Evolutionary conservation across 192 early-diverging fungal species (phyloP).

Genomic region (Linnemannia zychae): DNA sequence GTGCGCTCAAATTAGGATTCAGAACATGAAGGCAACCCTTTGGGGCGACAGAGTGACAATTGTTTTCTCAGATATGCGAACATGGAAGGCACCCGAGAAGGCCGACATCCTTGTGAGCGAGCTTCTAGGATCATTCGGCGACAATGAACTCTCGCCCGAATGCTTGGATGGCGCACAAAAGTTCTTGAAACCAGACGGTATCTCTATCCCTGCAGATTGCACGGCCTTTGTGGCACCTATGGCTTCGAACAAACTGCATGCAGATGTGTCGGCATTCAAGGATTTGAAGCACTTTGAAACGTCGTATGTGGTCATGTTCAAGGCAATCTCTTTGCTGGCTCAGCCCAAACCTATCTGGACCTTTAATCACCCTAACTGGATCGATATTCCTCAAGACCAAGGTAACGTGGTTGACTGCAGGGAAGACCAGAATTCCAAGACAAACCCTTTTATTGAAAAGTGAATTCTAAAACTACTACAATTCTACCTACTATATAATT

Average conservation of each 20-base stretch:
- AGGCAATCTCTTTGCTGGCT: conserved; percentile 76
- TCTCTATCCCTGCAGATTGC: conserved; percentile 93
- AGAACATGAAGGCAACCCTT: conserved; percentile 74
- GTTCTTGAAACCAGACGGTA: conserved; percentile 81
- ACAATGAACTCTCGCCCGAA: conserved; percentile 99
- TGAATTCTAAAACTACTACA: too few species aligned
- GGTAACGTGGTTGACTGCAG: too few species aligned
- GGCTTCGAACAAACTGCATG: conserved; percentile 87
- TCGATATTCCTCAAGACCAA: conserved; percentile 42
- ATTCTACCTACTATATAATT: too few species aligned
- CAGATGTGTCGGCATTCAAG: conserved; percentile 77
- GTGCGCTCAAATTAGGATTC: conserved; percentile 70
- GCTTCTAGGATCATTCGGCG: conserved; percentile 97
- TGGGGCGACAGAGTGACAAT: conserved; percentile 91
- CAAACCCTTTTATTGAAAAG: too few species aligned
- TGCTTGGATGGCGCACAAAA: conserved; percentile 93
- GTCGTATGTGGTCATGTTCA: conserved; percentile 98
- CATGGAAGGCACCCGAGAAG: conserved; percentile 78
- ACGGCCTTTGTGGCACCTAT: conserved; percentile 89
- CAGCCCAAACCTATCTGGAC: conserved; percentile 82
- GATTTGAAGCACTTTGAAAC: conserved; percentile 84
- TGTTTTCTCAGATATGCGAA: conserved; percentile 93
- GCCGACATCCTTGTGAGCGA: conserved; percentile 96
- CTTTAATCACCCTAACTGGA: conserved; percentile 83
- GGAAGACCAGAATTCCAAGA: too few species aligned